Evolutionary conservation across 148 eudicot genomes (phyloP).

Genomic region (Dianthus caryophyllus): DNA sequence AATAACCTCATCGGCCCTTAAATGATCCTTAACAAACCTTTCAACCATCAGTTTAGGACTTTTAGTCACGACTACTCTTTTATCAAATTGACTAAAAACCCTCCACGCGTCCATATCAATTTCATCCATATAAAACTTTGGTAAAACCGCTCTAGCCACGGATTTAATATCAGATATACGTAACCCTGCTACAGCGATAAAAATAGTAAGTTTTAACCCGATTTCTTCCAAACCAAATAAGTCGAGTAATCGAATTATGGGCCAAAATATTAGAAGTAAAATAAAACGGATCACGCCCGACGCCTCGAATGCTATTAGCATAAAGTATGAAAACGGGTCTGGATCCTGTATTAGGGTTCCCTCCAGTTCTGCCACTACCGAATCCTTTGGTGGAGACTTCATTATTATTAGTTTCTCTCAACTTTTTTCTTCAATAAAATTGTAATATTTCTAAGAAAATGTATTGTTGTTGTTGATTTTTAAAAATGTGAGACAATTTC

Average conservation of each 20-base stretch:
- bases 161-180: conserved; percentile 47
- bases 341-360: conserved; percentile 45
- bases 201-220: conserved; percentile 43
- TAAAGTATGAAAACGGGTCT: conserved; percentile 54
- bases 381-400: conserved; percentile 24
- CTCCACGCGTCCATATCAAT: conserved; percentile 67
- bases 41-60: conserved; percentile 83
- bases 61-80: conserved; percentile 65
- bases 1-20: conserved; percentile 68
- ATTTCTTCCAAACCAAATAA: conserved; percentile 38
- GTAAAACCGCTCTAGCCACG: conserved; percentile 60
- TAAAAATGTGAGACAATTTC: not conserved
- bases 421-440: not conserved
- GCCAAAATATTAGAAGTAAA: conserved; percentile 46
- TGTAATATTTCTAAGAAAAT: not conserved
- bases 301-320: conserved; percentile 53
- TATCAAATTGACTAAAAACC: conserved; percentile 51
- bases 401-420: not conserved
- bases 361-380: conserved; percentile 53
- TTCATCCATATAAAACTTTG: conserved; percentile 58
- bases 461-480: not conserved
- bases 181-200: conserved; percentile 43
- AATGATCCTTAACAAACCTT: conserved; percentile 81
- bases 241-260: conserved; percentile 39
- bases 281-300: conserved; percentile 55